Evolutionary conservation across 495 filamentous ascomycete species (phyloP).

Genomic region (Talaromyces adpressus): DNA sequence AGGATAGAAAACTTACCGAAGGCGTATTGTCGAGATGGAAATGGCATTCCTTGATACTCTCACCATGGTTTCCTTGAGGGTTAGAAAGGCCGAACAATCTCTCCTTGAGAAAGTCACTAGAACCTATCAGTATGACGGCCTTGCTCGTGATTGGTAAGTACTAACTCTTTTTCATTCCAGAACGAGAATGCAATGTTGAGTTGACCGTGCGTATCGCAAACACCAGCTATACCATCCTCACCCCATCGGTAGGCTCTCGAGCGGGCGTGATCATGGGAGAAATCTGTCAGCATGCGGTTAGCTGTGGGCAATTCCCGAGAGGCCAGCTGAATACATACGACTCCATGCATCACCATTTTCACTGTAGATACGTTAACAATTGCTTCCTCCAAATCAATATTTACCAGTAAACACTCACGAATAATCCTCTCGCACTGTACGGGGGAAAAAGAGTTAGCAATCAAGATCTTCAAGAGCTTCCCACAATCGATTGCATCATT

Average conservation of each 20-base stretch:
- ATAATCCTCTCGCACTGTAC: conserved; percentile 87
- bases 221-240: conserved; percentile 94
- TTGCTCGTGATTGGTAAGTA: conserved; percentile 5
- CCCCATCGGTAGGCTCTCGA: conserved; percentile 89
- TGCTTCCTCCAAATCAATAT: too few relatives aligned
- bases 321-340: conserved; percentile 49
- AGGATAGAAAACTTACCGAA: conserved; percentile 20
- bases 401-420: conserved; percentile 45
- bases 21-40: conserved; percentile 96
- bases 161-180: conserved; percentile 95
- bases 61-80: conserved; percentile 92
- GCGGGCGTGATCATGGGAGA: conserved; percentile 84
- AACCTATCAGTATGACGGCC: conserved; percentile 6
- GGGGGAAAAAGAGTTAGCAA: neutral
- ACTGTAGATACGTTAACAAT: conserved; percentile 17
- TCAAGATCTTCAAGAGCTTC: neutral
- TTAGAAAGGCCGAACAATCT: conserved; percentile 91
- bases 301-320: neutral
- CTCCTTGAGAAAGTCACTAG: conserved; percentile 85
- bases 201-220: conserved; percentile 81
- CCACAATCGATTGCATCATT: neutral
- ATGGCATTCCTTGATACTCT: conserved; percentile 92
- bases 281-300: conserved; percentile 49
- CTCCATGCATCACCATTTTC: conserved; percentile 92
- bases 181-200: conserved; percentile 94